phyloP scores from a whole-genome alignment of 768 basidiomycete species.

The Hirschioporus abietinus region DNA sequence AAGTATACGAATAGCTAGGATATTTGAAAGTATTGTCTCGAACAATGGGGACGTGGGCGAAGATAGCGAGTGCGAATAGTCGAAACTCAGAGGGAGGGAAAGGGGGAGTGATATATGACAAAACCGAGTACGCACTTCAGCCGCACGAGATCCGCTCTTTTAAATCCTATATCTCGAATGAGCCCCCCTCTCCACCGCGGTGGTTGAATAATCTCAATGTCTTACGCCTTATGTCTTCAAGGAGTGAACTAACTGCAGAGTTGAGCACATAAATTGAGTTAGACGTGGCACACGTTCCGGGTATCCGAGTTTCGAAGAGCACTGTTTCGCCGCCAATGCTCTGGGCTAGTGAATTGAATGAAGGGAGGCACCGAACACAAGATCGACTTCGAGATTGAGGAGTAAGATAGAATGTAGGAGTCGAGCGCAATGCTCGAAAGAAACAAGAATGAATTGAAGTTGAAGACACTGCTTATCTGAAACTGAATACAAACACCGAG shows the following conservation, averaged over 20 bases:
- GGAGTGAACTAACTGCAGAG: not conserved
- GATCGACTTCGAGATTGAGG: not conserved
- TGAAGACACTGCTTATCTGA: not conserved
- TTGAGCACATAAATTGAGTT: not conserved
- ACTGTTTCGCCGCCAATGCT: not conserved
- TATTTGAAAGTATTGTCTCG: not conserved
- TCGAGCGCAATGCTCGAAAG: not conserved
- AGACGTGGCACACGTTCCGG: not conserved
- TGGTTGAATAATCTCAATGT: not conserved
- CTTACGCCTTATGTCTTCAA: not conserved
- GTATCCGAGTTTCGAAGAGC: not conserved
- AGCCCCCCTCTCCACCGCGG: not conserved
- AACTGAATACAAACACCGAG: not conserved
- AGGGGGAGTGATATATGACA: not conserved
- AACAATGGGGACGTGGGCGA: too few relatives aligned
- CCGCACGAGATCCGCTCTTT: not conserved
- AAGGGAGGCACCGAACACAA: not conserved
- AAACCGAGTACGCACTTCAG: not conserved
- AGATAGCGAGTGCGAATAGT: too few relatives aligned
- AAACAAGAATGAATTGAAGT: not conserved
- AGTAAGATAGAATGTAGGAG: not conserved
- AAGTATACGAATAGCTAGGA: not conserved
- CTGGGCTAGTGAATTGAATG: not conserved
- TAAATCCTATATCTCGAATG: not conserved
- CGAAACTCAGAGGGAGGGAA: not conserved